A percentile compares a stretch with the other conserved stretches of the same genome.
Conservation (phyloP, 768 basidiomycete species). For the Lenzites betulinus region DNA sequence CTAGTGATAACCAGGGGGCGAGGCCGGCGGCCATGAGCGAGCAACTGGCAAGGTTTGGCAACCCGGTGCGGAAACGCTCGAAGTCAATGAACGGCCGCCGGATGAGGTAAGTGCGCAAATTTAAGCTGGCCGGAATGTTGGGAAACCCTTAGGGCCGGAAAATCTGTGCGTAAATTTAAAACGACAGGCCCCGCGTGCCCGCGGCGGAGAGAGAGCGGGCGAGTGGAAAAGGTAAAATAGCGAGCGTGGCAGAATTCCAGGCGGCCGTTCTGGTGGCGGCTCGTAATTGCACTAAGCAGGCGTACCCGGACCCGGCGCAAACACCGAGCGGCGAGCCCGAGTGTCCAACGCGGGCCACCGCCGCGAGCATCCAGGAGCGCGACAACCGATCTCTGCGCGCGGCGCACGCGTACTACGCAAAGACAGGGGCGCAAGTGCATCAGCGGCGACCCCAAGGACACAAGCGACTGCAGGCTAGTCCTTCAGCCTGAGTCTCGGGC, state of each 20-base stretch:
- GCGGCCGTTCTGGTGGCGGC: constrained; percentile 1
- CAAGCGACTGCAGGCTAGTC: background rate
- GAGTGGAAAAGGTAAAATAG: background rate
- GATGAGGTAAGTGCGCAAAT: background rate
- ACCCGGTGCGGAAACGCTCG: background rate
- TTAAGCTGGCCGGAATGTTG: background rate
- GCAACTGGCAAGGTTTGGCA: background rate
- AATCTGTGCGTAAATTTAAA: background rate
- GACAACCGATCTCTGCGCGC: background rate
- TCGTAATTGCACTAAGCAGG: background rate
- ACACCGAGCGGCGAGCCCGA: background rate
- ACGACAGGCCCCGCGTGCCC: background rate
- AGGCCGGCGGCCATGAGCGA: background rate
- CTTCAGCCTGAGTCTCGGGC: no score
- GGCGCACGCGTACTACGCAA: background rate
- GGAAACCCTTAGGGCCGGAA: background rate
- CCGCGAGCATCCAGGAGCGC: no score
- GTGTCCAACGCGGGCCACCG: constrained; percentile 1
- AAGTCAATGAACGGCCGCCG: background rate
- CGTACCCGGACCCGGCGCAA: constrained; percentile 1
- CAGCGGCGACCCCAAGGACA: background rate
- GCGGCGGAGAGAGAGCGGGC: background rate
- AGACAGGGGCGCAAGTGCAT: background rate
- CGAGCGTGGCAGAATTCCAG: background rate
- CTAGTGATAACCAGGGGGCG: no score